Evolutionary conservation across 129 eudicot species (phyloP), one percentile per base, ranked within the genome.

Genomic region (Solidago caesia): DNA sequence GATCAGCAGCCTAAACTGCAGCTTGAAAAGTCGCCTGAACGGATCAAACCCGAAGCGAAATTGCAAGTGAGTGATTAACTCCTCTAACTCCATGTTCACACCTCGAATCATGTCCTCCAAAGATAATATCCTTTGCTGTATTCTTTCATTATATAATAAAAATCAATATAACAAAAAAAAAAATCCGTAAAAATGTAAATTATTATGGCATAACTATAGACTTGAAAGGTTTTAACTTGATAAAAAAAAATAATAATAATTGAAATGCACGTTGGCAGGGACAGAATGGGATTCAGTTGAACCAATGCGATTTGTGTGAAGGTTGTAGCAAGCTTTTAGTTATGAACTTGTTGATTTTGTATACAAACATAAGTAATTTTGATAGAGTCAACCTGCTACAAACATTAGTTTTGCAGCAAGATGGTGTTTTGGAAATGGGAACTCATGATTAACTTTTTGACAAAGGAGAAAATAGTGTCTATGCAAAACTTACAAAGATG

Each of bases 401-500:
- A 29, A 29, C 39, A 29, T 29, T 55, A 55, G 96, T 91, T 26
- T 82, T 95, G 68, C 96, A 91, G 67, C 97, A 95, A 77, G 99
- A 97, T n/a, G 80, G 85, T 58, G 96, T 95, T 13, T 71, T 83
- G 43, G 99, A 95, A 69, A 84, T 89, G 44, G 99, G 97, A 65
- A 80, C 90, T 16, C 99, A 95, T 43, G 97, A 95, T 58, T 97
- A 95, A 26, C 97, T 95, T 69, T 78, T 91, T 16, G 80, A 81
- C 56, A 87, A 89, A 81, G 97, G 97, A 33, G 97, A 95, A 81
- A 91, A 89, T 29, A 83, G 99, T 64, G 78, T 91, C 4, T 94
- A 91, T n/a, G 97, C 96, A 16, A 94, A 94, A 85, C 96, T 94
- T 69, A 84, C 91, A 69, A 81, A 82, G 57, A 79, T 94, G 97